A percentile compares a stretch with the other conserved stretches of the same genome.
Conservation (phyloP, 83 land plant genomes). For the Picea mariana region DNA sequence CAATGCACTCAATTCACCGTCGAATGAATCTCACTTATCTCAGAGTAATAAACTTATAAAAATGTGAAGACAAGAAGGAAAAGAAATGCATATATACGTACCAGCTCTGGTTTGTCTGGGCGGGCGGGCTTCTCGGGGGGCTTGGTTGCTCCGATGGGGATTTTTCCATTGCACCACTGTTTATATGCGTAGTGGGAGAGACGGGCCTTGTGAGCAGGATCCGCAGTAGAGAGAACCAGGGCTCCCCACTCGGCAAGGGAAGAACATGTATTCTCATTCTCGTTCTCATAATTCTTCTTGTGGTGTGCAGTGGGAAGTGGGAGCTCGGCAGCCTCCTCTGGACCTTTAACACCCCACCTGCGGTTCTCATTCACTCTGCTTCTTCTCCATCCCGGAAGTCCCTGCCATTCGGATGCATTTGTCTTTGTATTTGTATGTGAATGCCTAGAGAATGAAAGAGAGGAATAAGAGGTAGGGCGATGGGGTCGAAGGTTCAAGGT, state of each 20-base stretch:
- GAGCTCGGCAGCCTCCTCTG: constrained; percentile 14
- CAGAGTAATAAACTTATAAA: not conserved
- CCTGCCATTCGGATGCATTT: constrained; percentile 60
- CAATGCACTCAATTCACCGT: too few relatives aligned
- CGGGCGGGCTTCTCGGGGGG: constrained; percentile 77
- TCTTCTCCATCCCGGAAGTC: constrained; percentile 70
- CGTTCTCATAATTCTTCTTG: too few relatives aligned
- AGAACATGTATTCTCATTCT: constrained; percentile 14
- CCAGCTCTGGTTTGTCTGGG: constrained; percentile 73
- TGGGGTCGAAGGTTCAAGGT: too few relatives aligned
- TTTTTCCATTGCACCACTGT: constrained; percentile 37
- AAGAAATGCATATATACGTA: constrained; percentile 19
- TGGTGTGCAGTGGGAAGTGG: not conserved
- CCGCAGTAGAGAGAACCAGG: constrained; percentile 70
- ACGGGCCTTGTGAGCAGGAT: constrained; percentile 68
- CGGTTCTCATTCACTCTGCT: constrained; percentile 48
- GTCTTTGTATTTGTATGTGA: too few relatives aligned
- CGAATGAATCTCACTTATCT: too few relatives aligned
- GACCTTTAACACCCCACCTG: constrained; percentile 76
- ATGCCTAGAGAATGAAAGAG: too few relatives aligned
- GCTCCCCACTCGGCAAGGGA: constrained; percentile 80
- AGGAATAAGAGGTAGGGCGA: too few relatives aligned
- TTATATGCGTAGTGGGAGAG: constrained; percentile 78
- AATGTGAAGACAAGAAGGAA: not conserved
- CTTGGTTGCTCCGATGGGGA: constrained; percentile 52